These are phyloP conservation scores for Solanum sitiens DNA, from an alignment of 257 asterid genomes.

Conservation along the genomic window DNA sequence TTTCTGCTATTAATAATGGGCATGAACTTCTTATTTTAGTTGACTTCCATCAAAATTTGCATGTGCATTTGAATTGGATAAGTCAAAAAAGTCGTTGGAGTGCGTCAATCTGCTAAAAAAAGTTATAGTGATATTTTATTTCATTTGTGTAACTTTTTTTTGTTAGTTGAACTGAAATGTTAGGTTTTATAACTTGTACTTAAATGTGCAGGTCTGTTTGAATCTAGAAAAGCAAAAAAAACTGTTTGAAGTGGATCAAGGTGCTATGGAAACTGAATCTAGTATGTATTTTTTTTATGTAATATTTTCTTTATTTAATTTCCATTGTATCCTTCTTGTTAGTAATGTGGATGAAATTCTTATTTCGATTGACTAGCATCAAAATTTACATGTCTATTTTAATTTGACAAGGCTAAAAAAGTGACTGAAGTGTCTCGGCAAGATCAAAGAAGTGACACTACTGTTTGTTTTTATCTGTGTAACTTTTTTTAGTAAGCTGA, in stretches of 20 bases:
- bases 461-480: not conserved
- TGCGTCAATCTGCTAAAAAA: not conserved
- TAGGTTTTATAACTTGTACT: not conserved
- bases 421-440: not conserved
- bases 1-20: not conserved
- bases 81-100: not conserved
- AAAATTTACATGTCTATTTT: too few relatives aligned
- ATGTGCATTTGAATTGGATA: not conserved
- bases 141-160: not conserved
- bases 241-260: not conserved
- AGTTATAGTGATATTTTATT: not conserved
- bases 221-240: not conserved
- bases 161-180: not conserved
- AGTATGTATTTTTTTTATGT: not conserved
- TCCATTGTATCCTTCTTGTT: too few relatives aligned
- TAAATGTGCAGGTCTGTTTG: not conserved
- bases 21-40: not conserved
- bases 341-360: not conserved
- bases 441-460: not conserved
- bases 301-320: too few relatives aligned
- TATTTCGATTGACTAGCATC: too few relatives aligned
- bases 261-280: not conserved
- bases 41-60: not conserved
- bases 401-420: not conserved
- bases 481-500: not conserved